Base-by-base conservation (phyloP, 768 basidiomycete species). In the Amanita muscaria region DNA sequence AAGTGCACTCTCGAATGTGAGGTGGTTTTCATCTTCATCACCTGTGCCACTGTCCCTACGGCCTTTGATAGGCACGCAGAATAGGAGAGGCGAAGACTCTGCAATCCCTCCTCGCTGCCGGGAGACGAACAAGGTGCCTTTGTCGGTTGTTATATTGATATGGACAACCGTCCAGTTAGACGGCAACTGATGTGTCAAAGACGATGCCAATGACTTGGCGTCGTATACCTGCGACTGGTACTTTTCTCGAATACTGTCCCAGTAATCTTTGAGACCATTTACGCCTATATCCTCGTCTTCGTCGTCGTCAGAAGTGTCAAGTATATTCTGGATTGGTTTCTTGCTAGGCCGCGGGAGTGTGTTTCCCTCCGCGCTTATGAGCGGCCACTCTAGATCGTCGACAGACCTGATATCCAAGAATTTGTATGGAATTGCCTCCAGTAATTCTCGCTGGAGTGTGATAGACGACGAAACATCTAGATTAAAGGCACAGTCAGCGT, bases 21-120 rank as follows among this genome's bases (percentile, higher is more conserved):
- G 72, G 51, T 82, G 76, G 23, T 75, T 71, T 24, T 80, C 80
- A 5, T 83, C 80, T 7, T 80, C 80, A 15, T 77, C 74, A 15
- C 75, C 77, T 12, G 74, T 75, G 2, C 79, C 79, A 15, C 78
- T 80, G 15, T 78, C 93, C 32, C 91, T 68, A 37, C 88, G 72
- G 9, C 86, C 86, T 49, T 88, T 85, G 18, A 98, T 68, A 0
- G 96, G 94, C 1, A 98, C 69, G 49, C 87, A 88, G 61, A 98
- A 91, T 10, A 97, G 69, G 19, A 97, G 66, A 0, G 91, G 86
- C 3, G 73, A 52, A 19, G 48, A 52, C 6, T 63, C 47, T 2
- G 60, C 63, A 12, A 62, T 60, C 1, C 68, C 69, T 2, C 75
- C 69, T 18, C 83, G 74, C 53, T 90, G 83, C 12, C 93, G 80